These are phyloP conservation scores for Asterella californica DNA, from an alignment of 225 moss, liverwort and hornwort genomes.

Conservation along the genomic window DNA sequence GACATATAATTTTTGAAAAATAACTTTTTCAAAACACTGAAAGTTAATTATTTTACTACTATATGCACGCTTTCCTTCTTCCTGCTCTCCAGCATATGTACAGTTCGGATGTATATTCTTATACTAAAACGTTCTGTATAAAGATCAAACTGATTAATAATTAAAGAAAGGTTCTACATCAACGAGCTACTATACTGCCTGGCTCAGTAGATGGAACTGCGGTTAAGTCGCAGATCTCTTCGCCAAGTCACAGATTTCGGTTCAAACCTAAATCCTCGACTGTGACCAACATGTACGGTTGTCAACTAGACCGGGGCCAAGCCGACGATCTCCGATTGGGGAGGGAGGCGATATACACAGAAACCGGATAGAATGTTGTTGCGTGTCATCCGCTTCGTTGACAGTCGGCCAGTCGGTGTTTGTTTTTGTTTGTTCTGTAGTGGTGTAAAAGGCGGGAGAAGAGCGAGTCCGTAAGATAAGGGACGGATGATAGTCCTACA, in stretches of 20 bases:
- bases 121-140: too few relatives aligned
- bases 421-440: background rate
- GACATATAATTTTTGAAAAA: too few relatives aligned
- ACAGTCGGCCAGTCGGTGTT: conserved; percentile 8
- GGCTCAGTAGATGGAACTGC: too few relatives aligned
- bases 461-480: background rate
- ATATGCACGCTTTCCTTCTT: too few relatives aligned
- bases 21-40: too few relatives aligned
- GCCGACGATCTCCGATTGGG: background rate
- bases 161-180: too few relatives aligned
- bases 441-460: conserved; percentile 10
- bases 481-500: background rate
- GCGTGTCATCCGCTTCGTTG: conserved; percentile 3
- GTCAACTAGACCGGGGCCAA: background rate
- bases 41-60: too few relatives aligned
- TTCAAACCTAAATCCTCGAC: background rate
- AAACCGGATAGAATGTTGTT: background rate
- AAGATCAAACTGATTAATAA: too few relatives aligned
- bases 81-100: too few relatives aligned
- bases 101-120: too few relatives aligned
- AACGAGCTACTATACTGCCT: too few relatives aligned
- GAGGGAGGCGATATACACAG: background rate
- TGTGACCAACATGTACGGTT: too few relatives aligned
- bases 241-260: background rate
- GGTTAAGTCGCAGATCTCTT: background rate